phyloP scores from a whole-genome alignment of 495 filamentous ascomycete species.

The Penicillium longicatenatum region DNA sequence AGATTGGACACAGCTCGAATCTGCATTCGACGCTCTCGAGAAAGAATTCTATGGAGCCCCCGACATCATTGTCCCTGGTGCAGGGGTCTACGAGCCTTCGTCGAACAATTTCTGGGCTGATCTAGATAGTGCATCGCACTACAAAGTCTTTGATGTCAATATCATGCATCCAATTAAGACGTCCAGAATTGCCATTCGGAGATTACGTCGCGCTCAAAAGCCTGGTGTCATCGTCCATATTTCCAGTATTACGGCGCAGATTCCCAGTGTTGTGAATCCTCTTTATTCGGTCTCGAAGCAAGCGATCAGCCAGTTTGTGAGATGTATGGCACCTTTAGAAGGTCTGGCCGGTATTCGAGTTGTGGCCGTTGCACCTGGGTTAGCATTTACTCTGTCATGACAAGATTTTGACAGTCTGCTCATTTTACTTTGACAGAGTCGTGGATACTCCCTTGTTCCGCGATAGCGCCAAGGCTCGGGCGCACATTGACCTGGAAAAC shows the following conservation, averaged over 20 bases:
- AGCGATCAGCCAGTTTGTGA: neutral
- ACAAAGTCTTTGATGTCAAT: neutral
- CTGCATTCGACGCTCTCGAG: neutral
- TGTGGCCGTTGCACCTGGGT: neutral
- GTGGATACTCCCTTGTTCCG: neutral
- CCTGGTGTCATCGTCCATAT: neutral
- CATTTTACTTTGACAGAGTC: neutral
- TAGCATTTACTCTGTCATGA: neutral
- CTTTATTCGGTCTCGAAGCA: constrained; percentile 1
- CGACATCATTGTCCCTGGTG: neutral
- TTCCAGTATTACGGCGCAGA: neutral
- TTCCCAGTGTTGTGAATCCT: neutral
- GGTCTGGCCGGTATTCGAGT: neutral
- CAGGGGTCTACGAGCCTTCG: neutral
- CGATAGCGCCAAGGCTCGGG: constrained; percentile 2
- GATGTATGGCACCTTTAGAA: neutral
- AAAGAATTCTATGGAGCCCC: neutral
- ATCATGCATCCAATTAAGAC: neutral
- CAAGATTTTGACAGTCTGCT: neutral
- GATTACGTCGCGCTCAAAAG: neutral
- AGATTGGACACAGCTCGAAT: constrained; percentile 1
- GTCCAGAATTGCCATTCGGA: neutral
- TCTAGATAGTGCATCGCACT: neutral
- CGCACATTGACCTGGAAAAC: constrained; percentile 1
- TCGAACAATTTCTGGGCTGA: constrained; percentile 1